Conservation (phyloP, 192 early-diverging fungal species). For the Backusella macrospora region DNA sequence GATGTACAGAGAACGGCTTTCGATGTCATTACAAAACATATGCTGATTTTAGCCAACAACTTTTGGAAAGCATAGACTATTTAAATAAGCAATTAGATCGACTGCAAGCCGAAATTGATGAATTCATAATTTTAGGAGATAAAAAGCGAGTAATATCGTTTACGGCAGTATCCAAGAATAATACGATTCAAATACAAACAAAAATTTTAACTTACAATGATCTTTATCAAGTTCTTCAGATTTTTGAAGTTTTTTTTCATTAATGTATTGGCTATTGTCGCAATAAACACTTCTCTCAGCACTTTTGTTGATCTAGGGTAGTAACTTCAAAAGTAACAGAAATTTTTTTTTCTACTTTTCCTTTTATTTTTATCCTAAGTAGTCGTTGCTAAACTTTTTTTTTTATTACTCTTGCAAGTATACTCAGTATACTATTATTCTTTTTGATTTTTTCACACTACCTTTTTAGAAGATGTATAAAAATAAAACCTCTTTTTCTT, state of each 20-base stretch:
- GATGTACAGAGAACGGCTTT: neutral
- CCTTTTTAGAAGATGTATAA: neutral
- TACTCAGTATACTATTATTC: neutral
- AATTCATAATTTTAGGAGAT: neutral
- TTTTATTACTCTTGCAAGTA: neutral
- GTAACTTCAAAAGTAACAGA: neutral
- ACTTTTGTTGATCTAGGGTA: neutral
- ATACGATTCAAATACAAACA: constrained; percentile 3
- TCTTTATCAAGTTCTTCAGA: neutral
- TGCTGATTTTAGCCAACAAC: neutral
- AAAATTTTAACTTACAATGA: neutral
- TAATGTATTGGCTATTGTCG: neutral
- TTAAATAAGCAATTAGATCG: neutral
- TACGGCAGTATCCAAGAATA: neutral
- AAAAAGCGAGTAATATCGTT: neutral
- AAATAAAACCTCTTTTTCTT: neutral
- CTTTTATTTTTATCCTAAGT: neutral
- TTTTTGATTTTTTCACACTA: neutral
- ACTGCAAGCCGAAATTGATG: neutral
- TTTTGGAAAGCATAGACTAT: neutral
- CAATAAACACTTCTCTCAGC: neutral
- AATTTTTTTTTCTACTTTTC: neutral
- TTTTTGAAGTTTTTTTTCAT: neutral
- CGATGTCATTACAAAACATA: constrained; percentile 7
- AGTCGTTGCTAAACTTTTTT: neutral